Conservation (phyloP, 2,329 filamentous ascomycete genomes). For the Ustilaginoidea virens region DNA sequence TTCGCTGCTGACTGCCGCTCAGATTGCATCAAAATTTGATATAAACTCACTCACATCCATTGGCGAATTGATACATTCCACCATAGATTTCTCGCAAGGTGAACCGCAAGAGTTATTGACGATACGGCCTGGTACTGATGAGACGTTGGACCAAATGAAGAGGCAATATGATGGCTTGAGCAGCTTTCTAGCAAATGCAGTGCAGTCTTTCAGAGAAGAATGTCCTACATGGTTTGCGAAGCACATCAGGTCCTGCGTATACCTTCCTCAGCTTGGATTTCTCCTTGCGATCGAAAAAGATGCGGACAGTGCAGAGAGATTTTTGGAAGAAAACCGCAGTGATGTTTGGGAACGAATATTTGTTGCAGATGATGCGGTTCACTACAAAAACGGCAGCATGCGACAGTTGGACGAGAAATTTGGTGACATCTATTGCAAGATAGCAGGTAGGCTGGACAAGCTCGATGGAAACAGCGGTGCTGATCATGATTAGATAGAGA, state of each 20-base stretch:
- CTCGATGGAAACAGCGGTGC: slow-evolving; percentile 1
- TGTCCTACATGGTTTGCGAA: slow-evolving; percentile 43
- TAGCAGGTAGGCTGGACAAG: slow-evolving; percentile 49
- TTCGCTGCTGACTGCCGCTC: no score
- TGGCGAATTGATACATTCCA: slow-evolving; percentile 55
- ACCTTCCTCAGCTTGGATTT: slow-evolving; percentile 85
- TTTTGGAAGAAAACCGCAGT: slow-evolving; percentile 40
- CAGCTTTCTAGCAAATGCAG: slow-evolving; percentile 53
- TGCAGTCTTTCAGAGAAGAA: slow-evolving; percentile 42
- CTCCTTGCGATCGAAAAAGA: slow-evolving; percentile 54
- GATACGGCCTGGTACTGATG: slow-evolving; percentile 56
- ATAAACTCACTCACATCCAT: slow-evolving; percentile 44
- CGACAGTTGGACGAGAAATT: slow-evolving; percentile 63
- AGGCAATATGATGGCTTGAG: slow-evolving; percentile 64
- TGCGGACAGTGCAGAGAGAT: slow-evolving; percentile 37
- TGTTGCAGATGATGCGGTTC: slow-evolving; percentile 50
- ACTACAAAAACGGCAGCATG: slow-evolving; percentile 81
- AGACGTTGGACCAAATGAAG: slow-evolving; percentile 63
- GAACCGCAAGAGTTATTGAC: slow-evolving; percentile 55
- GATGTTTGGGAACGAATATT: slow-evolving; percentile 71
- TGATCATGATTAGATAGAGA: slow-evolving; percentile 49
- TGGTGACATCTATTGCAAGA: slow-evolving; percentile 73
- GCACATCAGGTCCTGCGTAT: slow-evolving; percentile 60
- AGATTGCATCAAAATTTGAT: slow-evolving; percentile 44
- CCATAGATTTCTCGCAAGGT: slow-evolving; percentile 68